A percentile compares a stretch with the other conserved stretches of the same genome.
Conservation (phyloP, 257 asterid genomes). For the Ehretia macrophylla region DNA sequence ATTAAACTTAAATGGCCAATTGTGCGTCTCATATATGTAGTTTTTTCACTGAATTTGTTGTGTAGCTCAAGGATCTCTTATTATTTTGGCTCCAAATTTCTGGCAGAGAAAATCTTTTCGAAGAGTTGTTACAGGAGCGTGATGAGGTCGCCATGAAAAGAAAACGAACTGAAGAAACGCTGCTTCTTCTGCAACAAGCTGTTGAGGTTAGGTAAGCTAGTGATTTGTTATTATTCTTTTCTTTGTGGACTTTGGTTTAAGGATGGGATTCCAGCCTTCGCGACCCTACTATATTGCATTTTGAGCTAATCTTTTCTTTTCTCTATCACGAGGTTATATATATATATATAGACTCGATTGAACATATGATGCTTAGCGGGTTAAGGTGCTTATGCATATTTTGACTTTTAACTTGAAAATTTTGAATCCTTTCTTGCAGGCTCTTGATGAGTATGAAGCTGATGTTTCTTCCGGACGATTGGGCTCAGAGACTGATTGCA, state of each 20-base stretch:
- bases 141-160: conserved; percentile 17
- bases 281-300: too few species aligned
- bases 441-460: conserved; percentile 10
- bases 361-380: background rate
- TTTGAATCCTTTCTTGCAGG: background rate
- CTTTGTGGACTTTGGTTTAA: background rate
- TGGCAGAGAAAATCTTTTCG: conserved; percentile 18
- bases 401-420: background rate
- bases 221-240: too few species aligned
- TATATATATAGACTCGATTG: background rate
- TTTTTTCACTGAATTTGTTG: too few species aligned
- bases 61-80: background rate
- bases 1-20: too few species aligned
- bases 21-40: too few species aligned
- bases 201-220: conserved; percentile 12
- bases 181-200: conserved; percentile 18
- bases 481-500: background rate
- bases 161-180: conserved; percentile 12
- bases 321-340: background rate
- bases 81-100: background rate
- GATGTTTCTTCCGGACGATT: conserved; percentile 11
- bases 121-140: conserved; percentile 20
- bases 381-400: background rate
- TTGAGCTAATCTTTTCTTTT: background rate
- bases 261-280: background rate